Evolutionary conservation across 164 flowering plant genomes (phyloP).

Genomic region (Vitis amurensis): DNA sequence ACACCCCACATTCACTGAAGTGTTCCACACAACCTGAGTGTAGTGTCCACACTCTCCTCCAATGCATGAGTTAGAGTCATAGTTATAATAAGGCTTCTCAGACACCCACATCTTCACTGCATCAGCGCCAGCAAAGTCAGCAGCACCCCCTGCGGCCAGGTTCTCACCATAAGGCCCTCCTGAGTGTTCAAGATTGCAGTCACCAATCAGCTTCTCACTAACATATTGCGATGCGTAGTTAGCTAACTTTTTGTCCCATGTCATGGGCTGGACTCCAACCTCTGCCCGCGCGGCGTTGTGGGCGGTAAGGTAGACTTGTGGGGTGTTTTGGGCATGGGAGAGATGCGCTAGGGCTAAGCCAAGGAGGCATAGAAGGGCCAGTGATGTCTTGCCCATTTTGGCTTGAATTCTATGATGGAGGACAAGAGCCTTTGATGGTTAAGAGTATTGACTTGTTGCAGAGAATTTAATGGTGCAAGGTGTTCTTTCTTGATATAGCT

Average conservation of each 20-base stretch:
- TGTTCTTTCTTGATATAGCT: too few species aligned
- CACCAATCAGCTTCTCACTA: neutral
- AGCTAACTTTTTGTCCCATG: slow-evolving; percentile 29
- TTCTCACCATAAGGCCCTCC: slow-evolving; percentile 40
- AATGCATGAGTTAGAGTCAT: slow-evolving; percentile 25
- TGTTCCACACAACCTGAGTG: slow-evolving; percentile 44
- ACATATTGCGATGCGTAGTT: slow-evolving; percentile 27
- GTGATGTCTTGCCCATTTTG: too few species aligned
- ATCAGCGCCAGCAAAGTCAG: slow-evolving; percentile 11
- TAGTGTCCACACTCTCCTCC: slow-evolving; percentile 42
- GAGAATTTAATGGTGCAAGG: too few species aligned
- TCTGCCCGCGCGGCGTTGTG: slow-evolving; percentile 46
- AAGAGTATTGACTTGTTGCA: too few species aligned
- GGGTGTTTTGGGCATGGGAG: slow-evolving; percentile 24
- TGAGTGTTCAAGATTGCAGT: slow-evolving; percentile 30
- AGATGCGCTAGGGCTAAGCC: slow-evolving; percentile 8
- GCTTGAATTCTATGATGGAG: too few species aligned
- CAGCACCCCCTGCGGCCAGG: slow-evolving; percentile 21
- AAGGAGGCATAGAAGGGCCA: neutral
- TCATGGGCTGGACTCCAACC: slow-evolving; percentile 34
- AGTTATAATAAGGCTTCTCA: slow-evolving; percentile 28
- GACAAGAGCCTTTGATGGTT: too few species aligned
- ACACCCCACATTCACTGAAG: slow-evolving; percentile 34
- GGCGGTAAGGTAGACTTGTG: slow-evolving; percentile 25
- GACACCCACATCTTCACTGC: slow-evolving; percentile 30